phyloP scores from a whole-genome alignment of 345 rosid species.

The Rhodamnia argentea region DNA sequence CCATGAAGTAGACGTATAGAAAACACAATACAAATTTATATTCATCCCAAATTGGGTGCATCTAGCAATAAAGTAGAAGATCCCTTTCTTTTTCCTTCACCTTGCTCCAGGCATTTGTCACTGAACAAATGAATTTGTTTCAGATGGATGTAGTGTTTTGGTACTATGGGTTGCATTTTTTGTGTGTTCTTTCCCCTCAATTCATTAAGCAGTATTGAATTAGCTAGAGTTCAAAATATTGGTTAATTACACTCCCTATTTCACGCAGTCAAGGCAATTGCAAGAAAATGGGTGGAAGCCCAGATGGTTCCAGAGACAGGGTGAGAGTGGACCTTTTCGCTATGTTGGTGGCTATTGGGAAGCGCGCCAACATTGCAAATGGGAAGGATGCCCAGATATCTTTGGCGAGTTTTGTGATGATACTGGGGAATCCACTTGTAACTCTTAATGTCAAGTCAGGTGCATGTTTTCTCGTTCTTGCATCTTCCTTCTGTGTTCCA shows the following conservation, averaged over 20 bases:
- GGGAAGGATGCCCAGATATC: slow-evolving; percentile 79
- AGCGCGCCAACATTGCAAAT: slow-evolving; percentile 48
- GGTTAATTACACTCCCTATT: background rate
- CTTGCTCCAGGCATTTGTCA: background rate
- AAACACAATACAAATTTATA: background rate
- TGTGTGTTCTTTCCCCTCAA: background rate
- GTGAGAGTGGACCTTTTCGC: slow-evolving; percentile 48
- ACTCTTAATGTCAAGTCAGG: slow-evolving; percentile 16
- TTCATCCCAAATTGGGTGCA: background rate
- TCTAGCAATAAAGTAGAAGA: background rate
- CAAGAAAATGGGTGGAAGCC: slow-evolving; percentile 96
- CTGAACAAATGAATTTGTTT: background rate
- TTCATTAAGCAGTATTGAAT: background rate
- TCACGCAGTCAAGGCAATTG: slow-evolving; percentile 61
- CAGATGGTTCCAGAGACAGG: slow-evolving; percentile 64
- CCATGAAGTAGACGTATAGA: background rate
- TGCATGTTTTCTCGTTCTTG: background rate
- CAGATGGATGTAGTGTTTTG: background rate
- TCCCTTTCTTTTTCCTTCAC: background rate
- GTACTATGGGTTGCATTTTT: background rate
- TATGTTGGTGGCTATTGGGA: slow-evolving; percentile 94
- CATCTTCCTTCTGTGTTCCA: background rate
- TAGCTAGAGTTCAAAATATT: background rate
- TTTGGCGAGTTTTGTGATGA: slow-evolving; percentile 64
- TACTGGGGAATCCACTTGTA: slow-evolving; percentile 16